These are phyloP conservation scores for Vicia sativa DNA, from an alignment of 306 rosid species.

Conservation along the genomic window DNA sequence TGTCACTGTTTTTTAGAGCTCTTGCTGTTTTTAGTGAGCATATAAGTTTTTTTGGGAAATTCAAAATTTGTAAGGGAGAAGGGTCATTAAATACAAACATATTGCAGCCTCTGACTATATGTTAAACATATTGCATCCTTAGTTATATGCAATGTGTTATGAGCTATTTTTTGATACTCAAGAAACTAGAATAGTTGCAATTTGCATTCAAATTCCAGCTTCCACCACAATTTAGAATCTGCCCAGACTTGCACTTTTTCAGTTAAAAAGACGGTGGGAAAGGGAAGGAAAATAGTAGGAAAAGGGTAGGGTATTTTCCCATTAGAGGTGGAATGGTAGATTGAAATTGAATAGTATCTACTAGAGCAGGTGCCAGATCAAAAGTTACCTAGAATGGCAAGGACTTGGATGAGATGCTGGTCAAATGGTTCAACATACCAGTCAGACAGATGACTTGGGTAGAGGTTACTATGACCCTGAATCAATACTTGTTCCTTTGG, in stretches of 20 bases:
- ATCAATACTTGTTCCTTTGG: not conserved
- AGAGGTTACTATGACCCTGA: not conserved
- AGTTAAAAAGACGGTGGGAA: not conserved
- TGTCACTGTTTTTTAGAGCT: no score
- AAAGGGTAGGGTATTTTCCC: not conserved
- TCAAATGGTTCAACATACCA: conserved; percentile 1
- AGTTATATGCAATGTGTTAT: not conserved
- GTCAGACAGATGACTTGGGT: not conserved
- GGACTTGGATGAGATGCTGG: not conserved
- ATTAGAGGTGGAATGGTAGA: no score
- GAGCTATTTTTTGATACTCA: not conserved
- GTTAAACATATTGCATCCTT: not conserved
- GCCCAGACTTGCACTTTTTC: not conserved
- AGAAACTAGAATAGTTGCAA: not conserved
- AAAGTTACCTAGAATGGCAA: not conserved
- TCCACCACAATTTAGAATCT: not conserved
- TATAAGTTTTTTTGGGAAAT: no score
- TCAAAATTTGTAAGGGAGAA: no score
- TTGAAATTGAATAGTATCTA: not conserved
- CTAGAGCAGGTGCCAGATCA: not conserved
- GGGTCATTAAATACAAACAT: no score
- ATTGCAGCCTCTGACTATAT: not conserved
- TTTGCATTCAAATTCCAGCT: not conserved
- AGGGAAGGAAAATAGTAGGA: not conserved
- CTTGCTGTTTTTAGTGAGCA: no score